A percentile compares a stretch with the other conserved stretches of the same genome.
Evolutionary conservation across 306 rosid species (phyloP).

Genomic region (Canavalia ensiformis): DNA sequence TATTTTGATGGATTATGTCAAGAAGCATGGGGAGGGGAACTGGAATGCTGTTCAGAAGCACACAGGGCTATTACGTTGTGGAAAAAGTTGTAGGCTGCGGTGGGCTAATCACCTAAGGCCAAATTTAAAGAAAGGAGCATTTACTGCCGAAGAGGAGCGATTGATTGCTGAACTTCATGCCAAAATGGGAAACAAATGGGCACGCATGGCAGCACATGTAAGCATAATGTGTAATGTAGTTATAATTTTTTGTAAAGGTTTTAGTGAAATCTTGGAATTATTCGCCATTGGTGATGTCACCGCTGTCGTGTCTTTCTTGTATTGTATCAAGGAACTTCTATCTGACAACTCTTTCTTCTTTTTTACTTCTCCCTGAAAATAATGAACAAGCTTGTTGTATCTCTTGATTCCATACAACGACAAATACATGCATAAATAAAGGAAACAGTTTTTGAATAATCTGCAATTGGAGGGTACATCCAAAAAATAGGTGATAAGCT

Average conservation of each 20-base stretch:
- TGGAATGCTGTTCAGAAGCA: constrained; percentile 99
- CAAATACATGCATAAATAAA: constrained; percentile 4
- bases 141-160: constrained; percentile 82
- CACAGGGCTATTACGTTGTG: constrained; percentile 89
- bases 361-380: constrained; percentile 20
- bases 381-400: constrained; percentile 9
- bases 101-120: constrained; percentile 99
- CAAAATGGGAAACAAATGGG: constrained; percentile 98
- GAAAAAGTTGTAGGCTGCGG: constrained; percentile 96
- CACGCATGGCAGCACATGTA: constrained; percentile 94
- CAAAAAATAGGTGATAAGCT: constrained; percentile 29
- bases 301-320: constrained; percentile 37
- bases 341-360: constrained; percentile 1
- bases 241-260: background rate
- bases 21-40: constrained; percentile 95
- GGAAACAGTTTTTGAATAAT: constrained; percentile 5
- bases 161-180: constrained; percentile 87
- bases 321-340: constrained; percentile 29
- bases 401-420: constrained; percentile 32
- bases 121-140: constrained; percentile 91
- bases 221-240: constrained; percentile 46
- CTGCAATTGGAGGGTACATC: constrained; percentile 1
- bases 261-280: constrained; percentile 37
- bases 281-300: constrained; percentile 39
- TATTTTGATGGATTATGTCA: constrained; percentile 89